These are phyloP conservation scores for Pigoraptor vietnamica DNA, from an alignment of 78 protist species.

Conservation along the genomic window DNA sequence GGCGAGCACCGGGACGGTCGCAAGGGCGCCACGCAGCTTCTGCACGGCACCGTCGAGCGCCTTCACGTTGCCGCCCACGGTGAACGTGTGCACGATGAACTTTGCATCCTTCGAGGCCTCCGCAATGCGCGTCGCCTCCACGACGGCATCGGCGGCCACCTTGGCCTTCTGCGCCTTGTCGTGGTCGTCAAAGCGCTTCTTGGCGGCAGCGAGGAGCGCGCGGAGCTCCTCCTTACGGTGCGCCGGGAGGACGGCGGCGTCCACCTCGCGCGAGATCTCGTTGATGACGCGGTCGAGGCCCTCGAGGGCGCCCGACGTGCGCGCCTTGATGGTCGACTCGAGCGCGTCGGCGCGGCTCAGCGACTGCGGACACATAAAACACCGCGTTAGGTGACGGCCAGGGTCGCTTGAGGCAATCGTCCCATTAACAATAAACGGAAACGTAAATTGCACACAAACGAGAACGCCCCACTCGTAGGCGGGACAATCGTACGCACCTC, in stretches of 20 bases:
- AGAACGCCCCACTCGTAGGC: background rate
- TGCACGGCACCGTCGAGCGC: background rate
- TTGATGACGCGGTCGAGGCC: background rate
- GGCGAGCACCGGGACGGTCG: background rate
- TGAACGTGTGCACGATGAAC: background rate
- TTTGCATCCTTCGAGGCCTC: background rate
- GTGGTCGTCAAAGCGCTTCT: background rate
- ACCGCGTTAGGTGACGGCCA: background rate
- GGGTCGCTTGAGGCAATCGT: too few relatives aligned
- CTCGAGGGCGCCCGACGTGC: background rate
- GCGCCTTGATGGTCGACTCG: background rate
- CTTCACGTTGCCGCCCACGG: constrained; percentile 1
- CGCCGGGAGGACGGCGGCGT: constrained; percentile 9
- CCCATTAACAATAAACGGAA: too few relatives aligned
- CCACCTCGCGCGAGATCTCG: background rate
- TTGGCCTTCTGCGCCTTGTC: background rate
- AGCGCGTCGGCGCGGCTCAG: background rate
- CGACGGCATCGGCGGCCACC: background rate
- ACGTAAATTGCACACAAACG: background rate
- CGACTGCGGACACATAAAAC: background rate
- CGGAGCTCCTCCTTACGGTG: constrained; percentile 19
- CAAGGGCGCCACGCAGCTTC: background rate
- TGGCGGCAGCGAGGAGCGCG: background rate
- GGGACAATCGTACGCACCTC: background rate
- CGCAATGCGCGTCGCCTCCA: background rate